A percentile compares a stretch with the other conserved stretches of the same genome.
Evolutionary conservation across 192 early-diverging fungal genomes (phyloP).

Genomic region (Gorgonomyces haynaldii): DNA sequence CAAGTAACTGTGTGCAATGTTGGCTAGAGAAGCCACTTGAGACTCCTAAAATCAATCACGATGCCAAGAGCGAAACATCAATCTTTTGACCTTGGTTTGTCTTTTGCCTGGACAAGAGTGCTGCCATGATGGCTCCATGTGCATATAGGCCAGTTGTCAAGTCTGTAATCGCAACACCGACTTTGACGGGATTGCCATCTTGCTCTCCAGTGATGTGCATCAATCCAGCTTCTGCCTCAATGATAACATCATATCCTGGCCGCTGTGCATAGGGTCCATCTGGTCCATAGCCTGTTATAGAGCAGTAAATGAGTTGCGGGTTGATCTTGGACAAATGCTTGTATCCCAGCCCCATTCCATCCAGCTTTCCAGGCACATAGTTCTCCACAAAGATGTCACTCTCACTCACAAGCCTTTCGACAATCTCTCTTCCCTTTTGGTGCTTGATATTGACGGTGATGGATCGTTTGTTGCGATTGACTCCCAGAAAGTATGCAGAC

Average conservation of each 20-base stretch:
- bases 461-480: constrained; percentile 88
- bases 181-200: constrained; percentile 75
- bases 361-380: constrained; percentile 80
- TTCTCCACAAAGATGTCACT: constrained; percentile 85
- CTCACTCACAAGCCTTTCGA: constrained; percentile 52
- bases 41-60: constrained; percentile 36
- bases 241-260: constrained; percentile 75
- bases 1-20: constrained; percentile 80
- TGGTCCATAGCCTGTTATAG: constrained; percentile 64
- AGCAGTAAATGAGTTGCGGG: constrained; percentile 26
- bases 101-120: constrained; percentile 52
- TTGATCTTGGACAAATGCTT: constrained; percentile 55
- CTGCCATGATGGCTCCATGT: constrained; percentile 83
- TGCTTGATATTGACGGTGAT: constrained; percentile 77
- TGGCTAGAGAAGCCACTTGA: constrained; percentile 78
- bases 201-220: constrained; percentile 95
- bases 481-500: constrained; percentile 79
- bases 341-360: constrained; percentile 62
- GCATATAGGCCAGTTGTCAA: constrained; percentile 65
- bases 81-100: constrained; percentile 70
- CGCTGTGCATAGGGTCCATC: constrained; percentile 67
- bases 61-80: constrained; percentile 67
- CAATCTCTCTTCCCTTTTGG: constrained; percentile 44
- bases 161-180: constrained; percentile 94
- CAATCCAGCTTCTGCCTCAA: constrained; percentile 35